Evolutionary conservation across 1,284 basidiomycete species (phyloP), one percentile per base, ranked within the genome.

Genomic region (Fomitopsis pinicola): DNA sequence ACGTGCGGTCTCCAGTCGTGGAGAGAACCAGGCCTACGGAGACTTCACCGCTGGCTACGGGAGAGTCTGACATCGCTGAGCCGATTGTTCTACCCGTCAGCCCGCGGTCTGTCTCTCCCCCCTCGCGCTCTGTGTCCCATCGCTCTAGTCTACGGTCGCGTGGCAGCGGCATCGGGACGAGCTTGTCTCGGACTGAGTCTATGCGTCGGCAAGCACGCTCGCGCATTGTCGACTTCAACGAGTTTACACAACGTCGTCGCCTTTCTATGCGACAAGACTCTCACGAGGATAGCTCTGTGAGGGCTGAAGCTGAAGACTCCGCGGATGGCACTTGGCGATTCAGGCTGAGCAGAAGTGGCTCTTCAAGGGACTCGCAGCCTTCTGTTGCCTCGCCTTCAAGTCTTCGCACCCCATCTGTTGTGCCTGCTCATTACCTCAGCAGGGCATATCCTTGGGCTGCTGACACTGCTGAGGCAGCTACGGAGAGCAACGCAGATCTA

Each of bases 201-300:
- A 75, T 85, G 35, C 83, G 83, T 33, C 82, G 82, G 26, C 75
- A 78, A 1, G 66, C 71, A 30, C 82, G 83, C 36, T 80, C 82
- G 6, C 76, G 87, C 40, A 78, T 80, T 7, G 76, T 82, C 5
- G 89, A 91, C 65, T 88, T 89, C 70, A 84, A 79, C 67, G 87
- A 89, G 36, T 89, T 86, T 63, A 85, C 87, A 0, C 71, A 80
- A 17, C 83, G 84, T n/a, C 82, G 87, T 35, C 81, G 88, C 12
- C 70, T 71, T 10, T 58, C 61, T 5, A 66, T 67, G 2, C 61
- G 72, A 42, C 64, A 68, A 55, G 66, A 58, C 55, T 26, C 38
- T n/a, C 40, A 64, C 35, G 67, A 67, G 3, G 58, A 64, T 19
- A 62, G 64, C 3, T 17, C n/a, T 42, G 48, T 50, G 6, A 30